A percentile compares a stretch with the other conserved stretches of the same genome.
phyloP scores from a whole-genome alignment of 2,329 filamentous ascomycete genomes.

The Ophiosphaerella narmari region DNA sequence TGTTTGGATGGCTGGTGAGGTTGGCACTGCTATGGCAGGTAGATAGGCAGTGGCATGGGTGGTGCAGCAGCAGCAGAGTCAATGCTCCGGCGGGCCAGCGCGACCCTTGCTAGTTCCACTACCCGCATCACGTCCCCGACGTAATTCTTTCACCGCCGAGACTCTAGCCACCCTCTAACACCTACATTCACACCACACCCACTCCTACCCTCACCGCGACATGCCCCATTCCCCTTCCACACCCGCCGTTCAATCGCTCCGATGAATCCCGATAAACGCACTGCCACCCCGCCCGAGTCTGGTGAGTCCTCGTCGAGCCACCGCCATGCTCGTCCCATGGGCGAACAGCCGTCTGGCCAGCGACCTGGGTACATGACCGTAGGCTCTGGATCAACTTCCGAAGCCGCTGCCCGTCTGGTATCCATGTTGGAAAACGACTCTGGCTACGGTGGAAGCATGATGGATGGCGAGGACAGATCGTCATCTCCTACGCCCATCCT shows the following conservation, averaged over 20 bases:
- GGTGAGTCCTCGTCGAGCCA: constrained; percentile 33
- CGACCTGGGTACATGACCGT: constrained; percentile 82
- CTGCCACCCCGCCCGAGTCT: constrained; percentile 25
- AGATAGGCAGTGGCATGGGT: background rate
- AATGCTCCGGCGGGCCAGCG: background rate
- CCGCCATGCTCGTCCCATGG: constrained; percentile 30
- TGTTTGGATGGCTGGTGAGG: no score
- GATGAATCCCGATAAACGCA: constrained; percentile 38
- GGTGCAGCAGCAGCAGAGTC: background rate
- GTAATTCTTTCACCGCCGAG: constrained; percentile 1
- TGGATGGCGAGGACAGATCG: constrained; percentile 66
- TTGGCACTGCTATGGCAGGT: background rate
- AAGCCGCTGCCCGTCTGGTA: constrained; percentile 80
- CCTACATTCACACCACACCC: constrained; percentile 1
- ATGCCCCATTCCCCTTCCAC: constrained; percentile 32
- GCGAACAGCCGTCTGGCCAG: constrained; percentile 23
- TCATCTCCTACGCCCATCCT: constrained; percentile 59
- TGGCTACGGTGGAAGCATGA: constrained; percentile 83
- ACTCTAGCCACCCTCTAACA: background rate
- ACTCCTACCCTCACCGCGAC: constrained; percentile 25
- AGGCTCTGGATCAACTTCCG: constrained; percentile 78
- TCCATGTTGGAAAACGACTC: constrained; percentile 85
- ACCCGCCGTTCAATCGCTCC: constrained; percentile 16
- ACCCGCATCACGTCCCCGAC: constrained; percentile 2
- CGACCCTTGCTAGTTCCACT: background rate